Evolutionary conservation across 306 rosid genomes (phyloP), one percentile per base, ranked within the genome.

Genomic region (Cucumis hystrix): DNA sequence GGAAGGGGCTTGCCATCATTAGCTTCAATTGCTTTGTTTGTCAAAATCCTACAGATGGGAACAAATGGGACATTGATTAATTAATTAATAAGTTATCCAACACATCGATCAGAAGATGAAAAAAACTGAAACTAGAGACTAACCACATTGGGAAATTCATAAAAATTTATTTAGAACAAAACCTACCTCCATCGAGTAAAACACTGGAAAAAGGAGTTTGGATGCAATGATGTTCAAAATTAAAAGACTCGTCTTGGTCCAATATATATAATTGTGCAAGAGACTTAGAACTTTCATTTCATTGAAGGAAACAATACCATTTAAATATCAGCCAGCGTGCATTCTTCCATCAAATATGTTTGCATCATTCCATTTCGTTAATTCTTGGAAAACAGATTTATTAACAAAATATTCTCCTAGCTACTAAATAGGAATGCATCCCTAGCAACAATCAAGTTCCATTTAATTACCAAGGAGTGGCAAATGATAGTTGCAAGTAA

Each of bases 1-100:
- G 99, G 99, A 73, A 95, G 86, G 60, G 99, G 99, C 97, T 95
- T 95, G 77, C 98, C 99, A 30, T 92, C 99, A 84, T 95, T 95
- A 58, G 99, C 99, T 83, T 92, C 98, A 74, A 91, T 80, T 57
- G 99, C 99, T 84, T 95, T 95, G 77, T 3, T 84, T 23, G 99
- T 92, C 92, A 95, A 81, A 25, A 92, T 88, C 84, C 99, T 95
- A 74, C 64, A 21, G 56, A 76, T 12, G 35, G 10, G 14, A 40
- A 49, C 64, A 80, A 51, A 79, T 74, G 10, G 39, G 72, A 52
- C 60, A 54, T 25, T 6, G 16, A 47, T 7, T 12, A 23, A 52
- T 33, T 15, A 13, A 72, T 72, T 5, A 51, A 10, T 40, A 8
- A 41, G 10, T 68, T 6, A 40, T 5, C 75, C 35, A 66, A 67